phyloP scores from a whole-genome alignment of 1,139 yeast species.

The Candida sojae region DNA sequence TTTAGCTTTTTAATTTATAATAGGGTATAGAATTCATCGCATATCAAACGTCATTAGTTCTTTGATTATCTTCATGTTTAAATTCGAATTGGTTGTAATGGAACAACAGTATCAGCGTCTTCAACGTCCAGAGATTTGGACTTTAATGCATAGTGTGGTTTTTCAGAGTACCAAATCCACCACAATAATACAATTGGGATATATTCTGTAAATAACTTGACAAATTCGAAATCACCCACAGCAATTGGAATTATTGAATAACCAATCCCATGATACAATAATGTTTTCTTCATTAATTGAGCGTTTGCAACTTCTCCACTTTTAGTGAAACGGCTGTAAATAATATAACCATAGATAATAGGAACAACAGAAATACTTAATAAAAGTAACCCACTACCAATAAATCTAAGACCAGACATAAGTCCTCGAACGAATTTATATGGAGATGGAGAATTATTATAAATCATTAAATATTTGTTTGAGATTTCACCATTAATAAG shows the following conservation, averaged over 20 bases:
- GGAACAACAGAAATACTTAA: not conserved
- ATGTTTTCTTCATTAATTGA: conserved; percentile 2
- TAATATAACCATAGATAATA: not conserved
- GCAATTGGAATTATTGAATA: not conserved
- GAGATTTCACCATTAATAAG: not conserved
- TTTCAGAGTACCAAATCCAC: conserved; percentile 2
- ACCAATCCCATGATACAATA: conserved; percentile 1
- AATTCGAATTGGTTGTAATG: not conserved
- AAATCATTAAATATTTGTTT: conserved; percentile 2
- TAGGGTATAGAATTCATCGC: not conserved
- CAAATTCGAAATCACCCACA: not conserved
- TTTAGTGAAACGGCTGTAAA: not conserved
- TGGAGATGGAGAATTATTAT: conserved; percentile 1
- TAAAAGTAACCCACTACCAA: conserved; percentile 1
- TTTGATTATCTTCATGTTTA: not conserved
- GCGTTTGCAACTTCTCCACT: conserved; percentile 3
- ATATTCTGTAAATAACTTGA: not conserved
- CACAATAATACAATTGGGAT: conserved; percentile 1
- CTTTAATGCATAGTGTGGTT: not conserved
- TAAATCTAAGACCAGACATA: not conserved
- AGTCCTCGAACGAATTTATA: not conserved
- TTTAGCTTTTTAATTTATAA: not conserved
- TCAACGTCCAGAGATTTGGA: not conserved
- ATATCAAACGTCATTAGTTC: too few species aligned
- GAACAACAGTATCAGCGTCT: not conserved